Percentiles rank a stretch among this genome's conserved stretches.
phyloP scores from a whole-genome alignment of 2,329 filamentous ascomycete species.

The Rutstroemia sp. region DNA sequence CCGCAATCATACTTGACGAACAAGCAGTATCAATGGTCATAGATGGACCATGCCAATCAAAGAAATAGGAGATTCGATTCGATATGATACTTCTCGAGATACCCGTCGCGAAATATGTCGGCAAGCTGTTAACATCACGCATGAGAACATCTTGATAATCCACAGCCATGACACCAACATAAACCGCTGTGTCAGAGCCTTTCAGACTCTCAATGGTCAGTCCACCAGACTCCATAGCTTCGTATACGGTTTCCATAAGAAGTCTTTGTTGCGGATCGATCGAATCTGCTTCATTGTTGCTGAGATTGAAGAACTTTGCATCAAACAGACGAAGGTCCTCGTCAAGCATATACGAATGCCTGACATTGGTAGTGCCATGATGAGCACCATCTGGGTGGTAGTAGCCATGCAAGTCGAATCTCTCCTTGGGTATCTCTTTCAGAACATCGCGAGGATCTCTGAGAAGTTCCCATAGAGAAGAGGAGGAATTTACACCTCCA shows the following conservation, averaged over 20 bases:
- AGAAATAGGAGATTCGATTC: slow-evolving; percentile 47
- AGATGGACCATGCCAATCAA: slow-evolving; percentile 41
- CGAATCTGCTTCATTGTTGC: neutral
- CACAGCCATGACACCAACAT: slow-evolving; percentile 37
- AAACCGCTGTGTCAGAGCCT: slow-evolving; percentile 29
- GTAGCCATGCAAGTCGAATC: slow-evolving; percentile 44
- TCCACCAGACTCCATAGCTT: neutral
- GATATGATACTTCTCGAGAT: slow-evolving; percentile 35
- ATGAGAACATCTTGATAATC: neutral
- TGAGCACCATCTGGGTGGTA: slow-evolving; percentile 39
- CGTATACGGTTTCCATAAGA: neutral
- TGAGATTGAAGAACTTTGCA: neutral
- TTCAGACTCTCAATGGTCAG: neutral
- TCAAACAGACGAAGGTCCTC: neutral
- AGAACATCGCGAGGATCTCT: slow-evolving; percentile 18
- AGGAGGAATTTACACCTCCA: slow-evolving; percentile 10
- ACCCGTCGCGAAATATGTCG: slow-evolving; percentile 19
- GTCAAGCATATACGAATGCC: neutral
- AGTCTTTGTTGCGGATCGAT: neutral
- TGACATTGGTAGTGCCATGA: slow-evolving; percentile 12
- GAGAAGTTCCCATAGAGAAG: slow-evolving; percentile 31
- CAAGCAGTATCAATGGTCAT: slow-evolving; percentile 52
- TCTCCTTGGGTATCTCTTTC: slow-evolving; percentile 18
- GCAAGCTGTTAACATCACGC: neutral
- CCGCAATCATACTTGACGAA: slow-evolving; percentile 44